A percentile compares a stretch with the other conserved stretches of the same genome.
phyloP scores from a whole-genome alignment of 192 early-diverging fungal genomes.

The Podochytrium sp. region DNA sequence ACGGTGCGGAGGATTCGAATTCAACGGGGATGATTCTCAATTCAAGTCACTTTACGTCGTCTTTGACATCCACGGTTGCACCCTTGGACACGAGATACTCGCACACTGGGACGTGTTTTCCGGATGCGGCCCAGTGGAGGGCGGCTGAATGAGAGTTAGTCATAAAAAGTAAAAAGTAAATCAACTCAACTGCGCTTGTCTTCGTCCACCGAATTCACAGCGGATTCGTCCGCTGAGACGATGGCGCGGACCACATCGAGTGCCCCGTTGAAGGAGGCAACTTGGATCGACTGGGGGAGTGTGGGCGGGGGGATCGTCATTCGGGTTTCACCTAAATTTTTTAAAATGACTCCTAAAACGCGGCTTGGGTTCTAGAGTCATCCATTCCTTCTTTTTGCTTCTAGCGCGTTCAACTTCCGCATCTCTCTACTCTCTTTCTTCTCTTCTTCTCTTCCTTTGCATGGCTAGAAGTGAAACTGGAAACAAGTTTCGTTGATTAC shows the following conservation, averaged over 20 bases:
- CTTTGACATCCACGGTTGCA: conserved; percentile 29
- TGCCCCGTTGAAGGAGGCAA: conserved; percentile 23
- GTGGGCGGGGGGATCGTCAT: neutral
- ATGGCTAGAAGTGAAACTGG: too few species aligned
- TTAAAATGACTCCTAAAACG: too few species aligned
- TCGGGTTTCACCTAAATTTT: too few species aligned
- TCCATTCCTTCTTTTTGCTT: too few species aligned
- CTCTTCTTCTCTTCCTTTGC: too few species aligned
- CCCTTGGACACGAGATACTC: conserved; percentile 33
- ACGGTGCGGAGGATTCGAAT: neutral
- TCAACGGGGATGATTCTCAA: too few species aligned
- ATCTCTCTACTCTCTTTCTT: too few species aligned
- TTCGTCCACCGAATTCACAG: conserved; percentile 29
- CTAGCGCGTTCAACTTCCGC: too few species aligned
- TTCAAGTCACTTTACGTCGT: conserved; percentile 19
- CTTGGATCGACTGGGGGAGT: conserved; percentile 7
- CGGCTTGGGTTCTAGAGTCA: too few species aligned
- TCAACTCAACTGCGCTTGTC: conserved; percentile 14
- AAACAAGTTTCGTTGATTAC: too few species aligned
- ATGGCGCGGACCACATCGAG: conserved; percentile 1
- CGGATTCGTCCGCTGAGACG: neutral
- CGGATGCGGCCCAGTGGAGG: conserved; percentile 45
- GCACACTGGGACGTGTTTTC: conserved; percentile 32
- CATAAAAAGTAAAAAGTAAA: neutral
- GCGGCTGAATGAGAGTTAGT: conserved; percentile 23